phyloP scores from a whole-genome alignment of 106 monocot species.

The Triglochin maritima region DNA sequence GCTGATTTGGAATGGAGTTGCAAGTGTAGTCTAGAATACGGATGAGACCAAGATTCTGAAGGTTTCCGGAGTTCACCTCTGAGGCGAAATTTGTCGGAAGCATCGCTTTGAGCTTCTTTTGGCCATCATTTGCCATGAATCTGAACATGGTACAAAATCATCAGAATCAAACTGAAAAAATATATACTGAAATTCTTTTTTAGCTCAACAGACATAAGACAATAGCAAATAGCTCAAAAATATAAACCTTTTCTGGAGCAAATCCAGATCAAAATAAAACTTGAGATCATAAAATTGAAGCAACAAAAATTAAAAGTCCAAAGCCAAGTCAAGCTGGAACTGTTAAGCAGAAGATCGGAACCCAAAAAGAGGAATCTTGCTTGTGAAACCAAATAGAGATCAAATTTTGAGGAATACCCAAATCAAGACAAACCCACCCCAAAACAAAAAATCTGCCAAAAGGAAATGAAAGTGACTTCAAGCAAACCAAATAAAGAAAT shows the following conservation, averaged over 20 bases:
- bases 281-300: background rate
- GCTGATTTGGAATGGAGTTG: conserved; percentile 66
- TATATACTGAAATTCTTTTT: background rate
- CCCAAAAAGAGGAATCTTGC: no score
- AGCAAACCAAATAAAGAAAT: no score
- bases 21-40: conserved; percentile 80
- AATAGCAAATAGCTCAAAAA: no score
- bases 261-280: background rate
- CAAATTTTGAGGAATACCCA: no score
- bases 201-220: no score
- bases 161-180: background rate
- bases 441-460: no score
- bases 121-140: conserved; percentile 88
- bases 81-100: conserved; percentile 55
- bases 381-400: no score
- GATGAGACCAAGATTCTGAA: conserved; percentile 78
- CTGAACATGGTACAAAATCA: conserved; percentile 14
- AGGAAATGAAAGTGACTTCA: no score
- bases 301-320: background rate
- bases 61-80: conserved; percentile 66
- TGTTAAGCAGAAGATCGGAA: no score
- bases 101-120: conserved; percentile 79
- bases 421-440: no score
- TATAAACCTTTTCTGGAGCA: no score
- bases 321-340: no score